Evolutionary conservation across 805 yeast species (phyloP).

Genomic region (Helenozyma rhizophorensis): DNA sequence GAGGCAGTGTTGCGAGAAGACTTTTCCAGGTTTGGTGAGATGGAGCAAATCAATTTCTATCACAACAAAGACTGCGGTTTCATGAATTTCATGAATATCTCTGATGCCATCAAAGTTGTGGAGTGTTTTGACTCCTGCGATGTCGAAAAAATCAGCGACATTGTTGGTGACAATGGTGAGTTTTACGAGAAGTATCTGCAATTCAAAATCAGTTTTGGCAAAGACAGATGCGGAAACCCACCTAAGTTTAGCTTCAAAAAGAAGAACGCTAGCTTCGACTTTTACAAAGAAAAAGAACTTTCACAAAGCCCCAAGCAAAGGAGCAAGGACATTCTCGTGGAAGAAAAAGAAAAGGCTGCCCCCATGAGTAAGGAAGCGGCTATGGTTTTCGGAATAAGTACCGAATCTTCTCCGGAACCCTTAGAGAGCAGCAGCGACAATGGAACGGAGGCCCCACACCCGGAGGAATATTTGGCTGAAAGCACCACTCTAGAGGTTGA

Average conservation of each 20-base stretch:
- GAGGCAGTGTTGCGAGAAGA: slow-evolving; percentile 53
- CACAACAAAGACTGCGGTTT: slow-evolving; percentile 72
- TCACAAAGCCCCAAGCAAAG: background rate
- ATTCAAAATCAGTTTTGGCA: slow-evolving; percentile 64
- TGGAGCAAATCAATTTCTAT: slow-evolving; percentile 73
- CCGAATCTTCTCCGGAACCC: slow-evolving; percentile 7
- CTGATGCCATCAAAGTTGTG: slow-evolving; percentile 60
- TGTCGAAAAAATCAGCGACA: slow-evolving; percentile 30
- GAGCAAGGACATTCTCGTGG: background rate
- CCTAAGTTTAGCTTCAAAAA: slow-evolving; percentile 50
- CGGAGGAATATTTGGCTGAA: background rate
- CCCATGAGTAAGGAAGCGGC: slow-evolving; percentile 34
- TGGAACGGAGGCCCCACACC: background rate
- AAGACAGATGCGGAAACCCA: slow-evolving; percentile 78
- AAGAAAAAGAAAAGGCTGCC: slow-evolving; percentile 1
- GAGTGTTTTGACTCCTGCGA: slow-evolving; percentile 45
- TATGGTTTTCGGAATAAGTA: slow-evolving; percentile 41
- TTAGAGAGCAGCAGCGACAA: no score
- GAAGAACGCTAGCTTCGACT: slow-evolving; percentile 21
- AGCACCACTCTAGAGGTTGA: background rate
- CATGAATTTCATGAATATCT: slow-evolving; percentile 62
- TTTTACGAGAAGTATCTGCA: slow-evolving; percentile 44
- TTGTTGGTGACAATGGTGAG: slow-evolving; percentile 30
- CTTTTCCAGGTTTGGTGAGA: slow-evolving; percentile 60
- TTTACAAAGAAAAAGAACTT: background rate